Evolutionary conservation across 2,329 filamentous ascomycete genomes (phyloP).

Genomic region (Daldinia sp.): DNA sequence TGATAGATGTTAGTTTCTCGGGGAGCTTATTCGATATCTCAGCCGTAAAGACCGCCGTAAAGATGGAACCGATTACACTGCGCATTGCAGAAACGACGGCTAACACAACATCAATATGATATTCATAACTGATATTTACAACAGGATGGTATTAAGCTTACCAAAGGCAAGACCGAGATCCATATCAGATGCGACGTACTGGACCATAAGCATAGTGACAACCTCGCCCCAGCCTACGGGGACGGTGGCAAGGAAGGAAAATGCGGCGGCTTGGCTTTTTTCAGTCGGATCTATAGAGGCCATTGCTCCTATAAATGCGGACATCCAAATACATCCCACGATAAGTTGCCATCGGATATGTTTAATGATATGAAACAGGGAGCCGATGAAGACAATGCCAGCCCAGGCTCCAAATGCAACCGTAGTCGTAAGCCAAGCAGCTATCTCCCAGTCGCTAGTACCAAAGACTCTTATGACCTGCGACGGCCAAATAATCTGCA

Average conservation of each 20-base stretch:
- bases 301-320: constrained; percentile 34
- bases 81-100: constrained; percentile 30
- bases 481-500: constrained; percentile 46
- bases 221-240: constrained; percentile 32
- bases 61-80: constrained; percentile 29
- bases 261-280: constrained; percentile 24
- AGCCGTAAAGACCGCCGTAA: constrained; percentile 32
- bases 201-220: constrained; percentile 37
- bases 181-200: constrained; percentile 32
- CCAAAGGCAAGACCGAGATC: constrained; percentile 34
- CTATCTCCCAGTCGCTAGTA: constrained; percentile 37
- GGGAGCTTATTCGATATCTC: constrained; percentile 32
- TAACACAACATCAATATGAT: constrained; percentile 4
- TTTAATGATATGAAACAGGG: constrained; percentile 41
- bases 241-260: constrained; percentile 35
- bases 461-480: constrained; percentile 40
- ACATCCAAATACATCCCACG: constrained; percentile 25
- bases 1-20: constrained; percentile 19
- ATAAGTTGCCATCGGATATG: constrained; percentile 31
- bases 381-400: constrained; percentile 43
- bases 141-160: constrained; percentile 9
- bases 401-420: constrained; percentile 44
- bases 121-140: background rate
- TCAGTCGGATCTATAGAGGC: constrained; percentile 24
- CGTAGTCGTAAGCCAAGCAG: constrained; percentile 44